Percentiles rank a stretch among this genome's conserved stretches.
These are phyloP conservation scores for Thelonectria olida DNA, from an alignment of 2,329 filamentous ascomycete genomes.

Conservation along the genomic window DNA sequence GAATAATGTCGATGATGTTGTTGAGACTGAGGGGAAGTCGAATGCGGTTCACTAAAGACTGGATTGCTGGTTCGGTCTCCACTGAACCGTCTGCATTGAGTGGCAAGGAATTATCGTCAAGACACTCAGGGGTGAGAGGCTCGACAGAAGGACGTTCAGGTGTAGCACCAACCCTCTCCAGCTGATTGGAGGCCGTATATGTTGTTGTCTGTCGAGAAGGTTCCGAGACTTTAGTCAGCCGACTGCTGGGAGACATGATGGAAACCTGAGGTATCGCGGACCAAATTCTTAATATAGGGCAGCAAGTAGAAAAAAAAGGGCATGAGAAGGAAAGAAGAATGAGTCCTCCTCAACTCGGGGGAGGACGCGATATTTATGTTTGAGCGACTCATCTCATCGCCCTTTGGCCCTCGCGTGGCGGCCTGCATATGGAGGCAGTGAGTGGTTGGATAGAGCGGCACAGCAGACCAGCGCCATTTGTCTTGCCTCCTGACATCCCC, in stretches of 20 bases:
- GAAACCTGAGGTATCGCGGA: no score
- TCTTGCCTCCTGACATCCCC: neutral
- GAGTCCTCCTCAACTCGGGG: neutral
- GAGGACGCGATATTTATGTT: neutral
- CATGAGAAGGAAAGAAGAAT: neutral
- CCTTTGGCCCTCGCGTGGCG: neutral
- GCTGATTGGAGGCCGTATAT: neutral
- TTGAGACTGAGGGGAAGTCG: neutral
- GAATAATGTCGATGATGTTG: no score
- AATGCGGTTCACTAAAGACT: neutral
- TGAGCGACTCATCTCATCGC: neutral
- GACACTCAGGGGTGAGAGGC: neutral
- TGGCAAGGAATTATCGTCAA: neutral
- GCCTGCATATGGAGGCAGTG: neutral
- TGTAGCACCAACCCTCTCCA: neutral
- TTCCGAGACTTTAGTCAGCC: no score
- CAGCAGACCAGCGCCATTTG: neutral
- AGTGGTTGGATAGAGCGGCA: neutral
- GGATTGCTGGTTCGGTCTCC: neutral
- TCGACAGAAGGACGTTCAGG: neutral
- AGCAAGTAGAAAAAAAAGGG: neutral
- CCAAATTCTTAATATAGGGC: neutral
- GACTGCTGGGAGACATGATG: no score
- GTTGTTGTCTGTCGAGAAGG: no score
- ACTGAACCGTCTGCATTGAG: neutral